These are phyloP conservation scores for Phytophthora constricta DNA, from an alignment of 352 stramenopile species.

Conservation along the genomic window DNA sequence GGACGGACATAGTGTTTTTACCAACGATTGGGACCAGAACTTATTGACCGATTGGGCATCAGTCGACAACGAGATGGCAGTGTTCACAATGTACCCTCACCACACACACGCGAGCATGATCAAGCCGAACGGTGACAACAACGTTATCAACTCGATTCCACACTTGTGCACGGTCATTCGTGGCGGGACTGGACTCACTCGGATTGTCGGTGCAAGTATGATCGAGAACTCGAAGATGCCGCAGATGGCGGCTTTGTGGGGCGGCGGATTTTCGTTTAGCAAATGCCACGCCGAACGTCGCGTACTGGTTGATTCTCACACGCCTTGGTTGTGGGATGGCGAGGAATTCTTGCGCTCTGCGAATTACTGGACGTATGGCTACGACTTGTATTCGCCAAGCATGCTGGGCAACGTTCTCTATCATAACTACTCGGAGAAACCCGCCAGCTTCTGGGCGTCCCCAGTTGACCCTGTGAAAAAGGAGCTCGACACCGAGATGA, in stretches of 20 bases:
- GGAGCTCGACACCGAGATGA: conserved; percentile 47
- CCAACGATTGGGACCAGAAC: conserved; percentile 78
- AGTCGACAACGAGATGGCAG: conserved; percentile 82
- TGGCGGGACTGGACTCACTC: conserved; percentile 55
- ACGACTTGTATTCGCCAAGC: conserved; percentile 73
- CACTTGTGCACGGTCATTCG: conserved; percentile 74
- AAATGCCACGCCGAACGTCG: conserved; percentile 81
- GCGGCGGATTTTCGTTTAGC: conserved; percentile 74
- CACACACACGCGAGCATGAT: conserved; percentile 74
- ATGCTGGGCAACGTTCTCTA: conserved; percentile 57
- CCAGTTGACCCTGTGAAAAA: conserved; percentile 48
- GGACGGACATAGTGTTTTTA: conserved; percentile 86
- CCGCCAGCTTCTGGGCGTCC: conserved; percentile 54
- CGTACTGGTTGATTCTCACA: conserved; percentile 73
- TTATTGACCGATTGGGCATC: conserved; percentile 68
- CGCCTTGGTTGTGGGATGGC: conserved; percentile 73
- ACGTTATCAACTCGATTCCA: conserved; percentile 56
- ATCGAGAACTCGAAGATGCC: conserved; percentile 68
- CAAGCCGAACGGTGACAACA: conserved; percentile 77
- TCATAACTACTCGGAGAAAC: conserved; percentile 75
- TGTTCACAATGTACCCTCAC: conserved; percentile 79
- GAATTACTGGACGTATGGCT: conserved; percentile 68
- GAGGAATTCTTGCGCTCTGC: conserved; percentile 69
- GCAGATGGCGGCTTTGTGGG: conserved; percentile 74
- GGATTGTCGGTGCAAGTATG: conserved; percentile 78